Evolutionary conservation across 2,329 filamentous ascomycete genomes (phyloP), one percentile per base, ranked within the genome.

Genomic region (Xylariaceae sp.): DNA sequence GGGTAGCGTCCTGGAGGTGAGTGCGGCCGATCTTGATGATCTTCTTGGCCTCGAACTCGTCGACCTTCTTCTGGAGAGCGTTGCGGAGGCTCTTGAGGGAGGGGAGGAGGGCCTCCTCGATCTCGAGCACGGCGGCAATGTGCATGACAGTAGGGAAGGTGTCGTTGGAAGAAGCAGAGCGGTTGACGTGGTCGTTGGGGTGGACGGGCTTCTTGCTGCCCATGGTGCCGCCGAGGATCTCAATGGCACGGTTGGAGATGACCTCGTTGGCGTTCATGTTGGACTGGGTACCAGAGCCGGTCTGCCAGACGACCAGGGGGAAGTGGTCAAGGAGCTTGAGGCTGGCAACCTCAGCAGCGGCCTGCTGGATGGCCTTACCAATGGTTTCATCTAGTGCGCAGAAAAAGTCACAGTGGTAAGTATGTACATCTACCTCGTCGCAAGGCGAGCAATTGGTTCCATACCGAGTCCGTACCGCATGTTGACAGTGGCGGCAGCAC

Each of bases 211-310:
- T 96, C 88, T 97, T 97, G 84, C 82, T 88, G 69, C 94, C 94
- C 90, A 92, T 96, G 67, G 83, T 83, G 70, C 94, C 94, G 69
- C 94, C 94, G 56, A 97, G 84, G 65, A 97, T 96, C 82, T 97
- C 93, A 76, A 97, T 97, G 66, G 94, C 94, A 67, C 94, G 90
- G 85, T 97, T 99, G 66, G 93, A 97, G 77, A 99, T 97, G 77
- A 99, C 94, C 77, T 99, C 94, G 81, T 99, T 99, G 74, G 93
- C 92, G 80, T 99, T 99, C 94, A 97, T 97, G 86, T 96, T 97
- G 76, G 92, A 97, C 82, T 97, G 94, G 35, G 94, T 97, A 74
- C 94, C 94, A 54, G 94, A 97, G 65, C 94, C 94, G 57, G 94
- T 99, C 82, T 99, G 94, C 94, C 94, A 99, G 73, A 99, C 93